phyloP scores from a whole-genome alignment of 768 basidiomycete species.

The Leccinum uliginosum region DNA sequence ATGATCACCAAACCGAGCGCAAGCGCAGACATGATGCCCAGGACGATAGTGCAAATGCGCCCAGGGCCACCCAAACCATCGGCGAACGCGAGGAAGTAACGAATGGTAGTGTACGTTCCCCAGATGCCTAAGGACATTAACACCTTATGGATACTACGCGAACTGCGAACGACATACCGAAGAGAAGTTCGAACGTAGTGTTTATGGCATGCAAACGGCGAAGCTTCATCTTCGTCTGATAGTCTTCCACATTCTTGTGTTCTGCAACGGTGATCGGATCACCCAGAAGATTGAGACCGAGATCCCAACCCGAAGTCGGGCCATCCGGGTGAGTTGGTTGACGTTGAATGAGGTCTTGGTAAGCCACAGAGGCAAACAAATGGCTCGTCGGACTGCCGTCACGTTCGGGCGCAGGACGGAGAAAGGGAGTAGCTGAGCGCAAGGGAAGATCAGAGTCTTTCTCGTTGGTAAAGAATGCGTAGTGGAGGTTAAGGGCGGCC shows the following conservation, averaged over 20 bases:
- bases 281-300: constrained; percentile 27
- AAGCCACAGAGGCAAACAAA: constrained; percentile 25
- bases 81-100: constrained; percentile 61
- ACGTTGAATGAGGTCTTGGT: constrained; percentile 35
- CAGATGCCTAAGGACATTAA: constrained; percentile 41
- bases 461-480: constrained; percentile 44
- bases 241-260: constrained; percentile 27
- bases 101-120: constrained; percentile 57
- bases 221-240: constrained; percentile 28
- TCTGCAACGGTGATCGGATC: constrained; percentile 32
- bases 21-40: constrained; percentile 23
- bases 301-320: constrained; percentile 28
- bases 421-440: constrained; percentile 21
- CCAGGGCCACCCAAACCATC: constrained; percentile 39
- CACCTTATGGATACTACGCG: background rate
- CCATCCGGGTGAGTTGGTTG: constrained; percentile 43
- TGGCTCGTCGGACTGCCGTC: constrained; percentile 14
- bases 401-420: constrained; percentile 12
- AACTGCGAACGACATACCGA: constrained; percentile 31
- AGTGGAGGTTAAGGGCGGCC: constrained; percentile 59
- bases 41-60: constrained; percentile 33
- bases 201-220: constrained; percentile 30
- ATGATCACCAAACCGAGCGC: constrained; percentile 28
- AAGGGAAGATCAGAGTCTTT: constrained; percentile 12
- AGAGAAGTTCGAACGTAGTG: constrained; percentile 28